Conservation (phyloP, 306 rosid genomes). For the Vigna nakashimae region DNA sequence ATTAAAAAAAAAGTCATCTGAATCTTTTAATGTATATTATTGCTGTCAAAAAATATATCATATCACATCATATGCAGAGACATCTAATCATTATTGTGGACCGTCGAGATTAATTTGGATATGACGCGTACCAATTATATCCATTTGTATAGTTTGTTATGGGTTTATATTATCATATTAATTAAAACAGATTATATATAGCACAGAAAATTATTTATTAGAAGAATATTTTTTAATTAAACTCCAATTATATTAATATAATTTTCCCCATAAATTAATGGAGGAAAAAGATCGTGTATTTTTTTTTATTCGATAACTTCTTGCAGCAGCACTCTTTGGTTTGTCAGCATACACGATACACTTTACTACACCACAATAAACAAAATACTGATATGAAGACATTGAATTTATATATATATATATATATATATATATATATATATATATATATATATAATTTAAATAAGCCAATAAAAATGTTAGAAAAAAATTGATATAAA, state of each 20-base stretch:
- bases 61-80: too few species aligned
- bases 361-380: neutral
- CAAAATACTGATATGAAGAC: neutral
- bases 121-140: too few species aligned
- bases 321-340: slow-evolving; percentile 7
- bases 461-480: neutral
- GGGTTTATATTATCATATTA: neutral
- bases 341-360: neutral
- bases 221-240: neutral
- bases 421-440: neutral
- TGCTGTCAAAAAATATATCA: too few species aligned
- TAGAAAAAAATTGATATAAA: too few species aligned
- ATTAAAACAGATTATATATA: neutral
- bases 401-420: neutral
- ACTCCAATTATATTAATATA: neutral
- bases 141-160: too few species aligned
- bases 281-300: neutral
- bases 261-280: neutral
- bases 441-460: neutral
- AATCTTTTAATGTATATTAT: too few species aligned
- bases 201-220: too few species aligned
- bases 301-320: neutral
- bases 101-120: too few species aligned
- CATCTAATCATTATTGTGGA: too few species aligned
- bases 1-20: too few species aligned